A percentile compares a stretch with the other conserved stretches of the same genome.
phyloP scores from a whole-genome alignment of 768 basidiomycete species.

The Rubroboletus satanas region DNA sequence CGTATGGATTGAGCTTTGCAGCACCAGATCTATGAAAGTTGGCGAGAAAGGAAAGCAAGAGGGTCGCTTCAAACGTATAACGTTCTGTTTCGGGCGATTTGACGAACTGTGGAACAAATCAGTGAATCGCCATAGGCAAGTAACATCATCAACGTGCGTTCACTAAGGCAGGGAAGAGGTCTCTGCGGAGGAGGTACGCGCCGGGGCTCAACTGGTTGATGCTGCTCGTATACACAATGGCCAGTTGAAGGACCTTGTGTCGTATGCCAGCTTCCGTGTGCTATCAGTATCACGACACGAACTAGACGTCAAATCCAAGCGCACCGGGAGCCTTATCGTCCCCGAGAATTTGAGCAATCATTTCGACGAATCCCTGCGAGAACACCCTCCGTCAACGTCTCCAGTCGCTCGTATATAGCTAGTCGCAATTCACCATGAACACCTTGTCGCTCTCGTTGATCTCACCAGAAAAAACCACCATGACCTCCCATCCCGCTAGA shows the following conservation, averaged over 20 bases:
- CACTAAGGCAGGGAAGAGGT: conserved; percentile 55
- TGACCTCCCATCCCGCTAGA: conserved; percentile 66
- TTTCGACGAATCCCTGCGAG: conserved; percentile 47
- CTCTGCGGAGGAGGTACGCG: conserved; percentile 62
- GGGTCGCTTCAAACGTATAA: conserved; percentile 55
- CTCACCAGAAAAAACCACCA: conserved; percentile 64
- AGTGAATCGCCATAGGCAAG: neutral
- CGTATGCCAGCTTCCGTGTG: conserved; percentile 39
- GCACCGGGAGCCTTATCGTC: conserved; percentile 40
- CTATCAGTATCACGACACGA: neutral
- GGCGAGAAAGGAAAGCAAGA: conserved; percentile 59
- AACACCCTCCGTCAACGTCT: neutral
- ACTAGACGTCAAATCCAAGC: neutral
- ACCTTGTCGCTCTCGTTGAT: conserved; percentile 53
- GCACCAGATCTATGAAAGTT: conserved; percentile 75
- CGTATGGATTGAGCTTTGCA: conserved; percentile 63
- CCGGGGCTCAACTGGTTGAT: conserved; percentile 64
- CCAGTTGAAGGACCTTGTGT: conserved; percentile 54
- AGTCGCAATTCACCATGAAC: conserved; percentile 43
- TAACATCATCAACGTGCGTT: conserved; percentile 34
- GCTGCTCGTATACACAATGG: conserved; percentile 54
- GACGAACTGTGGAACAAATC: conserved; percentile 41
- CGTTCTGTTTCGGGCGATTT: conserved; percentile 51
- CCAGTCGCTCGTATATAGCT: neutral
- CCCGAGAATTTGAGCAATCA: conserved; percentile 44